Evolutionary conservation across 495 filamentous ascomycete genomes (phyloP), one percentile per base, ranked within the genome.

Genomic region (Mycothermus thermophilus): DNA sequence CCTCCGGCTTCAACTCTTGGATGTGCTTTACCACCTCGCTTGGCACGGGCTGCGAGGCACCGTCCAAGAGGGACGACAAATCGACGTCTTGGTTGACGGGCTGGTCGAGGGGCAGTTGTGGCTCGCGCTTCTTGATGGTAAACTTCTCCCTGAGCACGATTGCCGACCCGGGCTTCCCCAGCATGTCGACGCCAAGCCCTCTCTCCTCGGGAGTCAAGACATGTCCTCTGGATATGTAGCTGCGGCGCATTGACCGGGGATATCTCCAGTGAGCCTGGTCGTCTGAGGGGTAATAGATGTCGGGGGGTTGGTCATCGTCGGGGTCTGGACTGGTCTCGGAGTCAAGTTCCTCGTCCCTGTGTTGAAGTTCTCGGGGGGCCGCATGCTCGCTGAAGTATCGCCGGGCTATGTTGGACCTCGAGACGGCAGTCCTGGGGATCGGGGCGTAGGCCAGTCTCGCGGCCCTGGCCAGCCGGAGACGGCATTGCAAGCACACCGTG

Each of bases 401-500:
- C n/a, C 22, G 27, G 25, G 29, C 12, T 19, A 17, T 27, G 17
- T 29, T 8, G 29, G 35, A 20, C 8, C 29, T 6, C 27, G 36
- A 18, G 15, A 22, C 11, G 8, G 36, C 27, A 23, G 32, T 0
- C 10, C 27, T 7, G 11, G 37, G 39, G 22, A 41, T 32, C 24
- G 32, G 18, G 34, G 40, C 35, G 35, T 18, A n/a, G n/a, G n/a
- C n/a, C n/a, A n/a, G n/a, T n/a, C 27, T 40, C 32, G 38, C 37
- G 32, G 38, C 48, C 28, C 41, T 38, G 18, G 44, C 34, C 40
- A 62, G 48, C 45, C 48, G 56, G 29, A 59, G 38, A 25, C 52
- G 65, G 48, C 67, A 72, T 54, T 57, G 46, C 27, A 68, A 45
- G 57, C 67, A 72, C 50, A 70, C 55, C 37, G 61, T 58, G 48